Evolutionary conservation across 257 asterid genomes (phyloP), one percentile per base, ranked within the genome.

Genomic region (Nicotiana benthamiana): DNA sequence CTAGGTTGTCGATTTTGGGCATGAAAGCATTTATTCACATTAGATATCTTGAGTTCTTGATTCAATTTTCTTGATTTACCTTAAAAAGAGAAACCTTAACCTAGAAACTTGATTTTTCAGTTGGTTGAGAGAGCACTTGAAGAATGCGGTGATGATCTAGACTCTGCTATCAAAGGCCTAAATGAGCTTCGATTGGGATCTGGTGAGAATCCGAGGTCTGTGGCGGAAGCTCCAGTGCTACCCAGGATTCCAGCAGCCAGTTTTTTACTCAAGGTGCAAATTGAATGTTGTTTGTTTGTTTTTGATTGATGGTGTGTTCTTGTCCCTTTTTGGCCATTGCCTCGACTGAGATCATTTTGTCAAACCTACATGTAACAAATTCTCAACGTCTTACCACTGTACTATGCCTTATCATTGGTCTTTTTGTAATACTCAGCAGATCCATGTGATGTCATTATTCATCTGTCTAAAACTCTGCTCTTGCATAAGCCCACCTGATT

Each of bases 131-230:
- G 83, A 82, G 94, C 91, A 76, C 96, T 95, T 56, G 93, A 92
- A 84, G 97, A 86, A 83, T 89, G 90, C 82, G 87, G 92, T 30
- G 87, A 84, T 81, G 97, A 95, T 87, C 81, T 95, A 88, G 97
- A 95, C 89, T 89, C 92, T 67, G 92, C 99, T 34, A 94, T 95
- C 79, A 91, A 86, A 86, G 82, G 91, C 83, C 85, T 95, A 76
- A 89, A 92, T 59, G 94, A 93, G 77, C 99, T 95, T 79, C 89
- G 94, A 16, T 87, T 95, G 93, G 90, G 90, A 84, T 85, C 94
- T 74, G 82, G 59, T 67, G 89, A 86, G 75, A 88, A 82, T 82
- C 56, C 61, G 68, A 81, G 46, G 12, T 36, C 77, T 81, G 87
- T 85, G 6, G 80, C 84, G 86, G 86, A 84, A 79, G 88, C 75